A percentile compares a stretch with the other conserved stretches of the same genome.
These are phyloP conservation scores for Micromonas pusilla DNA, from an alignment of 139 green algal species.

Conservation along the genomic window DNA sequence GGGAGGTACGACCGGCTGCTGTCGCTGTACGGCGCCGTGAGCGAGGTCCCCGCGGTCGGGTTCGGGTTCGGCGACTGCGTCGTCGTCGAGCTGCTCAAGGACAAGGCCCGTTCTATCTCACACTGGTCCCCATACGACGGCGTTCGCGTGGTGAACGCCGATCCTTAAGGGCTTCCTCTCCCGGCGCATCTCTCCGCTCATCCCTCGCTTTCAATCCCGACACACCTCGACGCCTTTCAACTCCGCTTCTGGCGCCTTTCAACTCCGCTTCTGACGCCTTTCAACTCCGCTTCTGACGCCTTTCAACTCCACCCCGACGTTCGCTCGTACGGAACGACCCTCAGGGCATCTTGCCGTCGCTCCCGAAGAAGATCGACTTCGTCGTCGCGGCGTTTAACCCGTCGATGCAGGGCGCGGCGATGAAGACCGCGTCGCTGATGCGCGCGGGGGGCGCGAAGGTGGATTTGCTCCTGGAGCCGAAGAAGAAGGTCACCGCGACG, in stretches of 20 bases:
- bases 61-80: constrained; percentile 80
- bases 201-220: no score
- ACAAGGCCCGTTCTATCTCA: no score
- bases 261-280: no score
- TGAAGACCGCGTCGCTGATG: constrained; percentile 57
- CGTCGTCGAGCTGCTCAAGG: constrained; percentile 93
- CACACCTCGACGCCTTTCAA: no score
- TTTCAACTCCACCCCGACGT: no score
- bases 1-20: constrained; percentile 91
- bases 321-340: no score
- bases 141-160: no score
- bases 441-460: constrained; percentile 61
- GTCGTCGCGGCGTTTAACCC: constrained; percentile 33
- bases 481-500: constrained; percentile 46
- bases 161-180: no score
- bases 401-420: constrained; percentile 24
- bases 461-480: constrained; percentile 86
- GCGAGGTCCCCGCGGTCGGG: constrained; percentile 33
- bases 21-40: constrained; percentile 41
- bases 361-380: constrained; percentile 36
- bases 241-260: no score
- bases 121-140: no score
- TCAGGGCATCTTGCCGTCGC: constrained; percentile 43
- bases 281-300: no score
- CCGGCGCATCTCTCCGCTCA: no score